Evolutionary conservation across 2,329 filamentous ascomycete species (phyloP).

Genomic region (Cylindrodendrum hubeiense): DNA sequence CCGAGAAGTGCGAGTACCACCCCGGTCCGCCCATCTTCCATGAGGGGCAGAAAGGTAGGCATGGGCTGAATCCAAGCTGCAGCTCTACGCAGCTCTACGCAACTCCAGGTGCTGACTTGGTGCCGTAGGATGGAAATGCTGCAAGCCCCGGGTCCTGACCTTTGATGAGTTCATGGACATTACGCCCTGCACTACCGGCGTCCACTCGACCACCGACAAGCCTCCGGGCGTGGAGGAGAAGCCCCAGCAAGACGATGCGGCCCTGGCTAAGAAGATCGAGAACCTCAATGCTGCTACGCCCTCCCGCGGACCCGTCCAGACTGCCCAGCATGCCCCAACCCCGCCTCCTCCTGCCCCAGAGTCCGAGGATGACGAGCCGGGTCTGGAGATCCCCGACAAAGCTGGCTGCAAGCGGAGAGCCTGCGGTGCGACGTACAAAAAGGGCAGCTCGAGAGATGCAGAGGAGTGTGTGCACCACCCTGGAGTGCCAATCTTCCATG

Average conservation of each 20-base stretch:
- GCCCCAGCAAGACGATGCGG: conserved; percentile 56
- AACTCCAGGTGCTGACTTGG: conserved; percentile 25
- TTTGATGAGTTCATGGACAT: conserved; percentile 99
- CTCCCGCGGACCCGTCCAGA: conserved; percentile 54
- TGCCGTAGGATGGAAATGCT: conserved; percentile 92
- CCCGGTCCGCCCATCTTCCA: conserved; percentile 95
- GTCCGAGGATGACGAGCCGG: conserved; percentile 88
- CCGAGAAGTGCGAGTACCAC: conserved; percentile 91
- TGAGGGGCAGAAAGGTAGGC: conserved; percentile 95
- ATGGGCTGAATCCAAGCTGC: background rate
- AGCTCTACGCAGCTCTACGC: background rate
- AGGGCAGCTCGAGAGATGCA: conserved; percentile 69
- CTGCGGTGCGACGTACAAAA: conserved; percentile 77
- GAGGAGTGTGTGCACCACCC: conserved; percentile 92
- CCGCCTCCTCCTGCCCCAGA: conserved; percentile 75
- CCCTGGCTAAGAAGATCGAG: conserved; percentile 61
- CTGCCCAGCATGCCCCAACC: conserved; percentile 61
- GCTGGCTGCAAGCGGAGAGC: conserved; percentile 82
- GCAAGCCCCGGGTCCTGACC: conserved; percentile 94
- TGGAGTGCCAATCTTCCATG: conserved; percentile 92
- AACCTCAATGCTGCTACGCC: conserved; percentile 64
- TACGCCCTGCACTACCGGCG: conserved; percentile 90
- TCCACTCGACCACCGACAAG: conserved; percentile 87
- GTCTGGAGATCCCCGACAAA: conserved; percentile 78
- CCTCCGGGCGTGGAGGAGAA: conserved; percentile 73